Evolutionary conservation across 1,139 yeast genomes (phyloP), one percentile per base, ranked within the genome.

Genomic region (Dujonia santamariae): DNA sequence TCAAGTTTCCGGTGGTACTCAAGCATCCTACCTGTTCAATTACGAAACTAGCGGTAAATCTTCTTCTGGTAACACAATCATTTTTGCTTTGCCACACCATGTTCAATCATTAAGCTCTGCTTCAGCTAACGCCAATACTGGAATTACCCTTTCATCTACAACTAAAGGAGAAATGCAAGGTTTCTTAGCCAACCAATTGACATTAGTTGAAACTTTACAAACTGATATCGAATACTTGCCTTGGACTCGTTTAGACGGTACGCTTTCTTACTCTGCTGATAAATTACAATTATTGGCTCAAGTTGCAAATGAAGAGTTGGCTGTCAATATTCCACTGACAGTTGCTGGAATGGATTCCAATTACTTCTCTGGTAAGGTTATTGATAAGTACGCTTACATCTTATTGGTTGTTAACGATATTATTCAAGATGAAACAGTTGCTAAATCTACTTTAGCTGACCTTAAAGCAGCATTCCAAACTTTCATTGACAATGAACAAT

Each of bases 21-120:
- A 65, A 4, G 84, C 79, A 3, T 55, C 63, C 12, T 83, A 80
- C 51, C 51, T 66, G 21, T 71, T 83, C 47, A 56, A 48, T 14
- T 84, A 83, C 56, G 43, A 58, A 4, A 71, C 80, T 15, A 50
- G 51, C 26, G 92, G 92, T 34, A 39, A 54, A 2, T 77, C 85
- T 7, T 51, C 63, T 6, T 59, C 73, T 14, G 79, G 79, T 3
- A 55, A 56, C 7, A 68, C 84, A 7, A 59, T 82, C 31, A 56
- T 83, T 3, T 85, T 77, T 55, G 85, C 86, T 7, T 67, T 82
- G 36, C 88, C 92, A 15, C 95, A 85, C 55, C 94, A 82, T 40
- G 66, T 76, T 32, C 63, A 60, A 23, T 70, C 85, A 1, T 62
- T 84, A 41, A 53, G 67, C 19, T 38, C 61, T 2, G 51, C 54